Evolutionary conservation across 129 eudicot species (phyloP).

Genomic region (Ambrosia trifida): DNA sequence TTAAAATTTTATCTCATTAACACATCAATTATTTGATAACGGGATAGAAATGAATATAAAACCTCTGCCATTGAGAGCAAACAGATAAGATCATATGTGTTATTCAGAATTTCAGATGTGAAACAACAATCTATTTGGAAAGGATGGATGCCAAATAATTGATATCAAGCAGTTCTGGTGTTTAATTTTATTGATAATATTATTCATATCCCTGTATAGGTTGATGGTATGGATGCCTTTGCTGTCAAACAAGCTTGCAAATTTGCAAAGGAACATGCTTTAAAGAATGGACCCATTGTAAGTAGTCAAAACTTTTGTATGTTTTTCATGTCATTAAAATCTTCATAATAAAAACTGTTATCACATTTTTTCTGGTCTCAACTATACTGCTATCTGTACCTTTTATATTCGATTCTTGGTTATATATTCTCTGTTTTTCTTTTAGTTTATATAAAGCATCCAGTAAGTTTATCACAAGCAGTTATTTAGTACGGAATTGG

Average conservation of each 20-base stretch:
- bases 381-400: neutral
- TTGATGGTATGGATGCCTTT: conserved; percentile 99
- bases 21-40: neutral
- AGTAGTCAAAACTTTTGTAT: conserved; percentile 29
- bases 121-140: neutral
- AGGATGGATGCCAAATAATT: neutral
- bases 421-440: neutral
- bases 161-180: neutral
- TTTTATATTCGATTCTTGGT: neutral
- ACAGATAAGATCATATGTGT: neutral
- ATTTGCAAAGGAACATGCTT: conserved; percentile 93
- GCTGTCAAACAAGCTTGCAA: conserved; percentile 98
- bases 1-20: neutral
- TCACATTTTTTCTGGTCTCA: neutral
- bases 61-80: neutral
- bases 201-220: conserved; percentile 42
- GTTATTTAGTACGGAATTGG: neutral
- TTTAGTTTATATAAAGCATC: neutral
- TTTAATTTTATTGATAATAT: neutral
- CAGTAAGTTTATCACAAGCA: neutral
- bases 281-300: conserved; percentile 97
- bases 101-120: neutral
- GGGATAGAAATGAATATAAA: neutral
- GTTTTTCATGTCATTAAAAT: conserved; percentile 9
- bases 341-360: neutral